phyloP scores from a whole-genome alignment of 768 basidiomycete species.

The Rhodotorula taiwanensis region DNA sequence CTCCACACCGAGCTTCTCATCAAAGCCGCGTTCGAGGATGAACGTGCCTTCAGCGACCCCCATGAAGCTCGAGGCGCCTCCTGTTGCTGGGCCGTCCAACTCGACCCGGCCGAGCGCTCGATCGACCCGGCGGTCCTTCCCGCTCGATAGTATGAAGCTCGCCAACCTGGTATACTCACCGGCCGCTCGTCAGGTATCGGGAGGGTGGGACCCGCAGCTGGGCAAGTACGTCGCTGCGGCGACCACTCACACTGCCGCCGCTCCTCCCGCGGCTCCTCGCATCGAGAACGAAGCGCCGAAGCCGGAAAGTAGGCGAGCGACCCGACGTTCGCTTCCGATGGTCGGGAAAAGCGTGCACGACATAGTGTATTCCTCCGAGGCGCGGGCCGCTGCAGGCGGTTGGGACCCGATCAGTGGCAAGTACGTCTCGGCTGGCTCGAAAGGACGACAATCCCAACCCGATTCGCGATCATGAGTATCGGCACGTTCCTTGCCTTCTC shows the following conservation, averaged over 20 bases:
- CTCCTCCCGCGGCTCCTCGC: not conserved
- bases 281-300: not conserved
- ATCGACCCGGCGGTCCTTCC: slow-evolving; percentile 17
- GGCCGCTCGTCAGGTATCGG: not conserved
- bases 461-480: too few relatives aligned
- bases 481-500: too few relatives aligned
- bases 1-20: not conserved
- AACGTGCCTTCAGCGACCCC: not conserved
- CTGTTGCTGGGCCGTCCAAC: too few relatives aligned
- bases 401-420: slow-evolving; percentile 12
- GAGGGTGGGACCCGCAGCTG: slow-evolving; percentile 11
- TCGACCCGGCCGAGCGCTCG: slow-evolving; percentile 13
- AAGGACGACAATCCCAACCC: too few relatives aligned
- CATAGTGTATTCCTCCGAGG: slow-evolving; percentile 10
- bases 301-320: slow-evolving; percentile 6
- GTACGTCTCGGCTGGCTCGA: slow-evolving; percentile 22
- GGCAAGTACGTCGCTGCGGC: slow-evolving; percentile 6
- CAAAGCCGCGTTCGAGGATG: not conserved
- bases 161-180: slow-evolving; percentile 22
- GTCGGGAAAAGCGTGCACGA: not conserved
- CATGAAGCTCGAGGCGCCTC: too few relatives aligned
- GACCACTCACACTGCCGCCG: not conserved
- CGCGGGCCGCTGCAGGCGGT: slow-evolving; percentile 5
- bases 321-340: slow-evolving; percentile 18
- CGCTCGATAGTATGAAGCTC: not conserved